phyloP scores from a whole-genome alignment of 768 basidiomycete species.

The Calocybe gangraenosa region DNA sequence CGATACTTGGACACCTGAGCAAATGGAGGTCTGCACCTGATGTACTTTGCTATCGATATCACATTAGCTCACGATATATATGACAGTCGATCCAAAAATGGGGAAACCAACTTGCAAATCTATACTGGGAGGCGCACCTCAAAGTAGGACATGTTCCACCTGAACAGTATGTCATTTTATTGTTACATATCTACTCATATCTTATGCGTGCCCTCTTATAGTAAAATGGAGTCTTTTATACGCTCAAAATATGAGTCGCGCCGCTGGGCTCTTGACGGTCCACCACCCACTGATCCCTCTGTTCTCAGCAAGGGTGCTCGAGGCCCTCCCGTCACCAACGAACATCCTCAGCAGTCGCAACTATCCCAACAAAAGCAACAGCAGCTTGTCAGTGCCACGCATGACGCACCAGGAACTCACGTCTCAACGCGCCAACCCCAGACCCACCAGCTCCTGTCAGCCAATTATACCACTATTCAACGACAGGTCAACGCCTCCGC shows the following conservation, averaged over 20 bases:
- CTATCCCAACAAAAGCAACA: slow-evolving; percentile 21
- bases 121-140: slow-evolving; percentile 97
- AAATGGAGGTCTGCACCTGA: slow-evolving; percentile 69
- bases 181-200: background rate
- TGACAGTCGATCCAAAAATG: slow-evolving; percentile 82
- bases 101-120: slow-evolving; percentile 90
- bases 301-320: slow-evolving; percentile 50
- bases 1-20: slow-evolving; percentile 96
- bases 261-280: slow-evolving; percentile 92
- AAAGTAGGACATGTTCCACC: slow-evolving; percentile 88
- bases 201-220: slow-evolving; percentile 23
- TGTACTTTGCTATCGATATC: background rate
- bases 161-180: slow-evolving; percentile 71
- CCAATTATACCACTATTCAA: slow-evolving; percentile 25
- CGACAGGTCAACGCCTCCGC: slow-evolving; percentile 18
- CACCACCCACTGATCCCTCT: slow-evolving; percentile 78
- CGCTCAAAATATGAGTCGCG: slow-evolving; percentile 94
- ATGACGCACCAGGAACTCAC: slow-evolving; percentile 23
- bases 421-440: slow-evolving; percentile 41
- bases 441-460: slow-evolving; percentile 53
- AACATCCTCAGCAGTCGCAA: slow-evolving; percentile 10
- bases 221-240: slow-evolving; percentile 98
- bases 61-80: background rate
- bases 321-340: slow-evolving; percentile 21
- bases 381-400: slow-evolving; percentile 23